Conservation (phyloP, 305 asterid species). For the Ajuga reptans region DNA sequence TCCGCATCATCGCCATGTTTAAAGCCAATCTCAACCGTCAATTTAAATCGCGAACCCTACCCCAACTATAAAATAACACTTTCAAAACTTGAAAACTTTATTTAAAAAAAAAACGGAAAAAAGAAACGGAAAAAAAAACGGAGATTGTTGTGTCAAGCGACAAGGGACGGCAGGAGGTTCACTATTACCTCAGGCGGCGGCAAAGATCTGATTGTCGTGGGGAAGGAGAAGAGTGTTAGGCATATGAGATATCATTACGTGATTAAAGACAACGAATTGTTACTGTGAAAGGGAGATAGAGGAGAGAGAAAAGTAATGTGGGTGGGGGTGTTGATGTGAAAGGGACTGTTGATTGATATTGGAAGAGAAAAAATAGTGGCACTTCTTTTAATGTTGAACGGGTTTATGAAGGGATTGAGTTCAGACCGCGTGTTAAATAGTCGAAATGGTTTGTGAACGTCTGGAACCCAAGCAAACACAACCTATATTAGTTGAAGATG, state of each 20-base stretch:
- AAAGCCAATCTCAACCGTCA: constrained; percentile 34
- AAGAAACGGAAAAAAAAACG: not conserved
- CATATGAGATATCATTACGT: constrained; percentile 47
- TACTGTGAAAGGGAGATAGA: too few species aligned
- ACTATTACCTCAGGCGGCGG: constrained; percentile 56
- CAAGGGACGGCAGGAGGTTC: constrained; percentile 57
- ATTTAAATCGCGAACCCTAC: constrained; percentile 35
- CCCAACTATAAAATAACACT: constrained; percentile 21
- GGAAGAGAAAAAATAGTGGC: too few species aligned
- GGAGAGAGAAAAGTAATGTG: too few species aligned
- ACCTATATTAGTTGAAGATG: too few species aligned
- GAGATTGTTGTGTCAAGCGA: constrained; percentile 49
- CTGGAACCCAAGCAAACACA: too few species aligned
- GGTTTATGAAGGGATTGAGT: too few species aligned
- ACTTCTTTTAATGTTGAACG: too few species aligned
- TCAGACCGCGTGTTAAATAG: too few species aligned
- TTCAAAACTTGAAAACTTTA: constrained; percentile 4
- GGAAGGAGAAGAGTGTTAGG: constrained; percentile 51
- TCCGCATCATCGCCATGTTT: constrained; percentile 30
- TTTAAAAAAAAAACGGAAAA: not conserved
- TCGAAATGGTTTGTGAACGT: too few species aligned
- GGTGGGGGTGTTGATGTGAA: too few species aligned
- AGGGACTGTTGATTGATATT: too few species aligned
- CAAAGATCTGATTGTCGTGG: constrained; percentile 63
- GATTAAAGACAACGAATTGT: constrained; percentile 21